Base-by-base conservation (phyloP, 306 rosid species). In the Gastrolobium villosum region DNA sequence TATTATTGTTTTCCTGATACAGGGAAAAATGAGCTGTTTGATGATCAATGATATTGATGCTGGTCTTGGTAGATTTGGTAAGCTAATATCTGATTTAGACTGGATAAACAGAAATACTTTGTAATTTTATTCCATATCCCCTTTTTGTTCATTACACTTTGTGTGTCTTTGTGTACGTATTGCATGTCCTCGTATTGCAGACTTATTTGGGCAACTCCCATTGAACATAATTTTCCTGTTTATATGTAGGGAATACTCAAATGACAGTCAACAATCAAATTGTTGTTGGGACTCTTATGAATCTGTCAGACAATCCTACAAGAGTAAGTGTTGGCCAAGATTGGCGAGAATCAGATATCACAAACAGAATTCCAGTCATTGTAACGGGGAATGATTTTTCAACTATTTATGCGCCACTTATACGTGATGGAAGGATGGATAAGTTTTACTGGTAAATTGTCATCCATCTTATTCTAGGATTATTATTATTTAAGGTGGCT, bases 351-450 rank as follows among this genome's bases (percentile, higher is more conserved):
- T 59, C 90, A 26, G 99, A 94, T 87, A 15, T 84, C 60, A 88
- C 92, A 46, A 76, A 92, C 86, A 90, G 99, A 87, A 67, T 94
- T 82, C 97, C 99, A 14, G 82, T 94, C 86, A 92, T 94, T 82
- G 92, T 90, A 70, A 94, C 97, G n/a, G 97, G 99, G 79, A 94
- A 94, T 75, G 99, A 94, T 82, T 87, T 92, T 66, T 92, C 99
- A 76, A 94, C 94, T 45, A 88, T 94, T 36, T 94, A 94, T 87
- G 99, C 99, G 65, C 99, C 99, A 57, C 77, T 94, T 83, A 89
- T 94, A 76, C 99, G 99, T 2, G 99, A 92, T 83, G 99, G 99
- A 86, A 92, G 99, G 85, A 94, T 94, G 99, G 97, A 94, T 20
- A 94, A 94, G 81, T 94, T 94, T 79, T 94, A 94, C 86, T 94